Conservation (phyloP, 1,284 basidiomycete genomes). For the Volvariella surrecta region DNA sequence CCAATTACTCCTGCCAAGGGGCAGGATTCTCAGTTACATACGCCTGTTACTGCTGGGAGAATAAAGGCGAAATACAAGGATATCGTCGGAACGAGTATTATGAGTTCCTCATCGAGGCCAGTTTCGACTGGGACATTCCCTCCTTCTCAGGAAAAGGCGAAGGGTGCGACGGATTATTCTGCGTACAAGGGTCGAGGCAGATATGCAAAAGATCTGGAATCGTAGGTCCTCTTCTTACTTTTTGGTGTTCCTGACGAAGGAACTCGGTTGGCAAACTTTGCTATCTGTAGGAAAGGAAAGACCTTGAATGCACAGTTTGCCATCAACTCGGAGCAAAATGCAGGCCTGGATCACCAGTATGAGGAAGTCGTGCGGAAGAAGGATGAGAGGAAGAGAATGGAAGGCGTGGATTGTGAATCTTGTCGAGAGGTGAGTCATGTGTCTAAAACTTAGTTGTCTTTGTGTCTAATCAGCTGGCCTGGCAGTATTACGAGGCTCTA, state of each 20-base stretch:
- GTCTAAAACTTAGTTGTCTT: slow-evolving; percentile 2
- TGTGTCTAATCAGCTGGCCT: not conserved
- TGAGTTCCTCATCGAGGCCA: slow-evolving; percentile 13
- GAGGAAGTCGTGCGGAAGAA: slow-evolving; percentile 72
- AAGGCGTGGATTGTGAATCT: slow-evolving; percentile 77
- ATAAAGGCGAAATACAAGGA: slow-evolving; percentile 13
- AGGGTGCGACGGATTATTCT: slow-evolving; percentile 30
- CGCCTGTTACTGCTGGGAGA: slow-evolving; percentile 4
- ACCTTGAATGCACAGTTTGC: slow-evolving; percentile 59
- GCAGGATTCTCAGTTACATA: not conserved
- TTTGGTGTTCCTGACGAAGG: too few relatives aligned
- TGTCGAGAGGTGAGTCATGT: slow-evolving; percentile 72
- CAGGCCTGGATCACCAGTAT: slow-evolving; percentile 58
- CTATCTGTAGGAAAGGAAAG: slow-evolving; percentile 16
- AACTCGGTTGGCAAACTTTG: not conserved
- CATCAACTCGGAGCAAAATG: slow-evolving; percentile 61
- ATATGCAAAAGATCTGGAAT: slow-evolving; percentile 26
- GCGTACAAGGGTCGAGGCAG: slow-evolving; percentile 42
- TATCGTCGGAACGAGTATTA: slow-evolving; percentile 9
- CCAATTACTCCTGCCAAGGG: too few relatives aligned
- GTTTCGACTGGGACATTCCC: slow-evolving; percentile 8
- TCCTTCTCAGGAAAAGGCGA: slow-evolving; percentile 6
- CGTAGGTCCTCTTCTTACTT: slow-evolving; percentile 10
- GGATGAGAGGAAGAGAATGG: slow-evolving; percentile 56
- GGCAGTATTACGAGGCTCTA: slow-evolving; percentile 76